These are phyloP conservation scores for Aureobasidium sp. DNA, from an alignment of 2,329 filamentous ascomycete species.

Conservation along the genomic window DNA sequence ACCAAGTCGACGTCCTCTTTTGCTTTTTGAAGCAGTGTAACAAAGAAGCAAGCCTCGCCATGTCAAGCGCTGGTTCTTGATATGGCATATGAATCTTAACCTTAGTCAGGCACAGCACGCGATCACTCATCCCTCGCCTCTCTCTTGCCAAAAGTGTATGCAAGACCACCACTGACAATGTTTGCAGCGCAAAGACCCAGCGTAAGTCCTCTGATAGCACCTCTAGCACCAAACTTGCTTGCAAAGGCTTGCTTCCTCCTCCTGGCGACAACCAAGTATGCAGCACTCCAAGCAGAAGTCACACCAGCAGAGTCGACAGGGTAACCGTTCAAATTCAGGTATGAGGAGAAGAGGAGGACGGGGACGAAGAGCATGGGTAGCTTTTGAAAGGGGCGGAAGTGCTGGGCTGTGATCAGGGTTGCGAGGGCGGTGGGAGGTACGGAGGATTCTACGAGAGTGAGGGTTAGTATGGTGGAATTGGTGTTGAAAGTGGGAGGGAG, in stretches of 20 bases:
- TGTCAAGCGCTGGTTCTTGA: not conserved
- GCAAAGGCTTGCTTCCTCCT: constrained; percentile 44
- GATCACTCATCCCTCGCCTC: constrained; percentile 21
- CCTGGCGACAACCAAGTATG: constrained; percentile 56
- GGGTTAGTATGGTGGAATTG: too few species aligned
- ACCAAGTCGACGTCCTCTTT: not conserved
- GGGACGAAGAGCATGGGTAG: constrained; percentile 61
- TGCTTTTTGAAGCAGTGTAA: too few species aligned
- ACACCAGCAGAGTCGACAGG: constrained; percentile 56
- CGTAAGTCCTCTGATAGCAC: constrained; percentile 43
- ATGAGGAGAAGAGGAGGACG: constrained; percentile 56
- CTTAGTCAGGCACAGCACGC: not conserved
- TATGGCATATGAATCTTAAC: not conserved
- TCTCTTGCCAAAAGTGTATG: constrained; percentile 43
- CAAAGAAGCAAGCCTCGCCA: not conserved
- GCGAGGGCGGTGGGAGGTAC: constrained; percentile 56
- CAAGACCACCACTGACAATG: constrained; percentile 41
- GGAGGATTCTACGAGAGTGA: constrained; percentile 39
- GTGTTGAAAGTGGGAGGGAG: too few species aligned
- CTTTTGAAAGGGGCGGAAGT: constrained; percentile 56
- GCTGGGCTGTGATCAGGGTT: constrained; percentile 57
- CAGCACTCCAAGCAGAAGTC: constrained; percentile 55
- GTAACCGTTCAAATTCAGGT: constrained; percentile 55
- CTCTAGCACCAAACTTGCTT: constrained; percentile 42
- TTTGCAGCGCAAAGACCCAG: constrained; percentile 44